These are phyloP conservation scores for Plasmodiophora brassicae DNA, from an alignment of 208 protist genomes.

Conservation along the genomic window DNA sequence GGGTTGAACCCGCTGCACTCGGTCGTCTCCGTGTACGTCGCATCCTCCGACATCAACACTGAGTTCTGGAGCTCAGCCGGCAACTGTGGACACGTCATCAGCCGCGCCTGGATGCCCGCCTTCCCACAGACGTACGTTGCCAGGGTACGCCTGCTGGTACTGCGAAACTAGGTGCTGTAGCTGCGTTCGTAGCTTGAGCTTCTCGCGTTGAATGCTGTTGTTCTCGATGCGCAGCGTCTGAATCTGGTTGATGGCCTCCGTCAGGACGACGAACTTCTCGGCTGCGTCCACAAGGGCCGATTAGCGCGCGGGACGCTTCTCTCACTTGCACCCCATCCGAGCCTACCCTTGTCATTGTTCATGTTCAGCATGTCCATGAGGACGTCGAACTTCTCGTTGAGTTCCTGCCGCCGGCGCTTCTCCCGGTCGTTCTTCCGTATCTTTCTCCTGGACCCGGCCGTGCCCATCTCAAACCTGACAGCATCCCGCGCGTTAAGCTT, in stretches of 20 bases:
- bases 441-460: background rate
- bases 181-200: background rate
- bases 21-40: no score
- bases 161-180: background rate
- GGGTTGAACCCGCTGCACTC: no score
- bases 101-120: no score
- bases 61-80: no score
- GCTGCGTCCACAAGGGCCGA: background rate
- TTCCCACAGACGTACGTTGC: no score
- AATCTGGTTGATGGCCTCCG: background rate
- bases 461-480: no score
- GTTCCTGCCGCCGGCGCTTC: background rate
- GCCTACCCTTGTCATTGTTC: background rate
- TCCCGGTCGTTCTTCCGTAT: background rate
- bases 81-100: no score
- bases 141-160: background rate
- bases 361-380: background rate
- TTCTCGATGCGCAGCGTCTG: background rate
- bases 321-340: background rate
- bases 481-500: no score
- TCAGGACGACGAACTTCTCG: background rate
- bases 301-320: background rate
- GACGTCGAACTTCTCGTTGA: background rate
- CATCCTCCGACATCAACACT: no score
- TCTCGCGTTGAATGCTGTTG: background rate